Conservation (phyloP, 2,329 filamentous ascomycete species). For the Chaetothyriales sp. region DNA sequence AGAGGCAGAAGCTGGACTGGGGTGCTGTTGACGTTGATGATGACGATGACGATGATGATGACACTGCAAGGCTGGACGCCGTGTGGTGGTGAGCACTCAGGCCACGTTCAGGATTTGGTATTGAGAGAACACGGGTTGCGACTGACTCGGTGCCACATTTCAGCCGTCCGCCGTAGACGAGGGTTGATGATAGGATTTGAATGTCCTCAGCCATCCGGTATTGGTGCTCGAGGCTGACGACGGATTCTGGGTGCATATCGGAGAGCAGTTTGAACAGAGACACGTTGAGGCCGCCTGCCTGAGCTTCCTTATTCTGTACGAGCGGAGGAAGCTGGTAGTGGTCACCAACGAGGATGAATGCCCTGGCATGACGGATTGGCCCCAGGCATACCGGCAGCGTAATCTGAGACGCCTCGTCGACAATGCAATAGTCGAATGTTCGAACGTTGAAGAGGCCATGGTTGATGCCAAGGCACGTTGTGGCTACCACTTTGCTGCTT, state of each 20-base stretch:
- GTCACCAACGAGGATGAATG: conserved; percentile 90
- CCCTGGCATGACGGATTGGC: conserved; percentile 80
- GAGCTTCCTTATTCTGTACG: conserved; percentile 81
- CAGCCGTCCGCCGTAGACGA: conserved; percentile 83
- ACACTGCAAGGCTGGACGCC: not conserved
- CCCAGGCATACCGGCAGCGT: conserved; percentile 89
- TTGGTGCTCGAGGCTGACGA: conserved; percentile 86
- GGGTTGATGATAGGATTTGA: conserved; percentile 80
- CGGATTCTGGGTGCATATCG: conserved; percentile 71
- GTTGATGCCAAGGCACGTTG: conserved; percentile 83
- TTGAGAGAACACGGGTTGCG: conserved; percentile 51
- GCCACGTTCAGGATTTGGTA: conserved; percentile 49
- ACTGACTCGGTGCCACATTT: conserved; percentile 76
- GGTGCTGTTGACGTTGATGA: not conserved
- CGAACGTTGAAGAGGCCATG: conserved; percentile 80
- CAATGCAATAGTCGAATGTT: conserved; percentile 93
- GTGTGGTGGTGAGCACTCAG: conserved; percentile 47
- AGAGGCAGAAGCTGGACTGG: conserved; percentile 20
- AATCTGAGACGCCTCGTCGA: conserved; percentile 95
- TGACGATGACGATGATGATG: not conserved
- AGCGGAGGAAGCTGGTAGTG: conserved; percentile 92
- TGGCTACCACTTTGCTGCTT: conserved; percentile 76
- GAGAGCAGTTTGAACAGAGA: conserved; percentile 90
- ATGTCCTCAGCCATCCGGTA: conserved; percentile 98
- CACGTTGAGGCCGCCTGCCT: conserved; percentile 73